Base-by-base conservation (phyloP, 306 rosid species). In the Chamaecrista fasciculata region DNA sequence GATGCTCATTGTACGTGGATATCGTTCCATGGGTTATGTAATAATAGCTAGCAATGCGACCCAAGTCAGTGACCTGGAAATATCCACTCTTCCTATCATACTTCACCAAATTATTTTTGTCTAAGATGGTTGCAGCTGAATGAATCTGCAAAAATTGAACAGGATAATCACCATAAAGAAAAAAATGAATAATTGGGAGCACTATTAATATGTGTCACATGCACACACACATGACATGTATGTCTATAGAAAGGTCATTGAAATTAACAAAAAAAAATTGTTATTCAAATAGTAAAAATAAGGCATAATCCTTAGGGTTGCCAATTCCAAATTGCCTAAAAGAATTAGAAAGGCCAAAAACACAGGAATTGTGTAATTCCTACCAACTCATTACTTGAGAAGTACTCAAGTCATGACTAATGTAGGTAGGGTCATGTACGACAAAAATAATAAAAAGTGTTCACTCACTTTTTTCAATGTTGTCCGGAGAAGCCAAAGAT, bases 31-130 rank as follows among this genome's bases (percentile, higher is more conserved):
- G 98, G 8, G 97, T 88, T 61, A 93, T 90, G 79, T 93, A 93
- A 76, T 93, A 90, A 73, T 88, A 88, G 69, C 98, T 93, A 5
- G 98, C 98, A 84, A 93, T 93, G 14, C 98, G 98, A 48, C 98
- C 98, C 91, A 93, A 76, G 80, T 93, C 98, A 2, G 97, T 93
- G 39, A 90, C 97, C 78, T 94, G 97, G 62, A 94, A 94, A 82
- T 90, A 94, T 59, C 98, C 97, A 58, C 97, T 94, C 85, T 94
- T 94, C 65, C 97, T 78, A 58, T 86, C 98, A 73, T 94, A 90
- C 88, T 94, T 94, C 56, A 88, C 90, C 87, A 90, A 77, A 81
- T 88, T 94, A 78, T 85, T 94, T 73, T 79, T 85, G 62, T 90
- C 98, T 72, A 94, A 81, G 75, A 90, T 83, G 64, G 83, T 82